Evolutionary conservation across 768 basidiomycete species (phyloP).

Genomic region (Mycena leptocephala): DNA sequence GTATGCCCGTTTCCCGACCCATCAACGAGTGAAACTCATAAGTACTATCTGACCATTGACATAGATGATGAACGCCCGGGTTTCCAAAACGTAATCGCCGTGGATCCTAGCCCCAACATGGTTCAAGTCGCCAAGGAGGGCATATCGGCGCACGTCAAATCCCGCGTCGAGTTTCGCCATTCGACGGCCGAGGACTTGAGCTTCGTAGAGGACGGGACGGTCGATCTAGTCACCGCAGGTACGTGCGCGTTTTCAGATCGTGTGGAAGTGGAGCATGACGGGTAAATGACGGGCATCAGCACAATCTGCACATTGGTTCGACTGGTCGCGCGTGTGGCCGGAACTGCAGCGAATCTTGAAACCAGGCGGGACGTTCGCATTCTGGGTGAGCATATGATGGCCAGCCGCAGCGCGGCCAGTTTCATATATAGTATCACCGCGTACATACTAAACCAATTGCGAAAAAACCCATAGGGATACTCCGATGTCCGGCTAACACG

Average conservation of each 20-base stretch:
- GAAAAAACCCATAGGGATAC: no score
- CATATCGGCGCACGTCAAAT: constrained; percentile 9
- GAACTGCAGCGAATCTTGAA: constrained; percentile 75
- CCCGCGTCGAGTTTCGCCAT: constrained; percentile 47
- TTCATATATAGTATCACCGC: not conserved
- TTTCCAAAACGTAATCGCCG: constrained; percentile 74
- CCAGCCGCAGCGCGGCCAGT: not conserved
- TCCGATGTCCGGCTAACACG: constrained; percentile 80
- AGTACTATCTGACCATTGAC: not conserved
- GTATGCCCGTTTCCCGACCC: not conserved
- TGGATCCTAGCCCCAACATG: constrained; percentile 86
- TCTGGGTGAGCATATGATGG: constrained; percentile 84
- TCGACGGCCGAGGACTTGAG: constrained; percentile 70
- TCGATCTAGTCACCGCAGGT: constrained; percentile 82
- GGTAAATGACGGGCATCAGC: constrained; percentile 57
- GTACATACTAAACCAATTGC: not conserved
- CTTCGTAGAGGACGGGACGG: constrained; percentile 64
- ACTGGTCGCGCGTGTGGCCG: constrained; percentile 80
- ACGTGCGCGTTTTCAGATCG: constrained; percentile 31
- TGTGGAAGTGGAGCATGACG: not conserved
- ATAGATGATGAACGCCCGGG: constrained; percentile 25
- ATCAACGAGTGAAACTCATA: not conserved
- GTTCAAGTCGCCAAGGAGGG: constrained; percentile 65
- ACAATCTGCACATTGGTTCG: constrained; percentile 89
- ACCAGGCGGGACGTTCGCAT: constrained; percentile 76